Evolutionary conservation across 305 asterid genomes (phyloP).

Genomic region (Fraxinus paxiana): DNA sequence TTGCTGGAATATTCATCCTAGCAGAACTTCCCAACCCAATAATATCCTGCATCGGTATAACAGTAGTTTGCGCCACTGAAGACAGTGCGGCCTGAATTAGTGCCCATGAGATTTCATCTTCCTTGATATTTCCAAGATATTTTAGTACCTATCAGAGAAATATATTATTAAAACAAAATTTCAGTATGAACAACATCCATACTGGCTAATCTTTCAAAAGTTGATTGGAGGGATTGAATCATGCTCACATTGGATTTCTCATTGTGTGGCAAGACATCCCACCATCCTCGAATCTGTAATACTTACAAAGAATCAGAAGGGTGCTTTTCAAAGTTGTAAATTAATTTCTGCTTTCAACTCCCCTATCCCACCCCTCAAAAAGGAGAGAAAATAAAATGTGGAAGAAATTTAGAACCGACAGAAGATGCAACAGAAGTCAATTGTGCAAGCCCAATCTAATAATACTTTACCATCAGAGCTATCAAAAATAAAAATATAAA

Average conservation of each 20-base stretch:
- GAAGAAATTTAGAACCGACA: not conserved
- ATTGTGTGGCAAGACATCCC: conserved; percentile 71
- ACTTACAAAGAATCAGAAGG: not conserved
- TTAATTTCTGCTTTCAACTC: not conserved
- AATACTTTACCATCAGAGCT: conserved; percentile 7
- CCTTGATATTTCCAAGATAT: conserved; percentile 54
- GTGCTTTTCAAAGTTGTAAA: not conserved
- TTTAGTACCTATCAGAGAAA: conserved; percentile 55
- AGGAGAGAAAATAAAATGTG: not conserved
- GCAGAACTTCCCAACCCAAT: conserved; percentile 83
- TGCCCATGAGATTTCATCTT: conserved; percentile 79
- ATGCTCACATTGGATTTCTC: conserved; percentile 74
- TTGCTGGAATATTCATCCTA: conserved; percentile 92
- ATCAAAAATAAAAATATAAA: not conserved
- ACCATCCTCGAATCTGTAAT: conserved; percentile 84
- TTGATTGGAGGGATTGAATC: conserved; percentile 3
- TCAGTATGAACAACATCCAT: conserved; percentile 5
- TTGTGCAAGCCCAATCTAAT: not conserved
- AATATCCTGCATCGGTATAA: conserved; percentile 93
- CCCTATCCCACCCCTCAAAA: not conserved
- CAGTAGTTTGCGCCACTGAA: conserved; percentile 79
- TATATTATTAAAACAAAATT: conserved; percentile 18
- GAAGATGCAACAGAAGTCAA: not conserved
- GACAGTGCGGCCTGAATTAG: conserved; percentile 72
- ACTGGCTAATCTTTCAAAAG: not conserved